A percentile compares a stretch with the other conserved stretches of the same genome.
Conservation (phyloP, 495 filamentous ascomycete genomes). For the Aspergillus affinis region DNA sequence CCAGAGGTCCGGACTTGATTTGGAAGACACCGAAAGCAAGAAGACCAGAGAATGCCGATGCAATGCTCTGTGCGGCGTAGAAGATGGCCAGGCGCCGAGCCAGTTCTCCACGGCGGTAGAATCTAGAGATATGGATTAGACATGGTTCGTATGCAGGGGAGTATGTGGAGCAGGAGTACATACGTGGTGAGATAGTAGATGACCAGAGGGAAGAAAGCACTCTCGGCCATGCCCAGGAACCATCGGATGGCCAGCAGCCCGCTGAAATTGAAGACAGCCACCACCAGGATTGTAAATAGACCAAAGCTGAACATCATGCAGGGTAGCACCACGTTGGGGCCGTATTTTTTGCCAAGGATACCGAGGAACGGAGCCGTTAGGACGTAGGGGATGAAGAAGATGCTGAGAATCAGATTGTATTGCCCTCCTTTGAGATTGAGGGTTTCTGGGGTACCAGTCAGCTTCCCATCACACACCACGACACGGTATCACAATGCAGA, state of each 20-base stretch:
- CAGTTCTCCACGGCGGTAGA: conserved; percentile 73
- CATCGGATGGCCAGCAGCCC: conserved; percentile 56
- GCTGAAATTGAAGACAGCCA: conserved; percentile 56
- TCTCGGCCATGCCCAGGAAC: conserved; percentile 66
- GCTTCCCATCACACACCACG: not conserved
- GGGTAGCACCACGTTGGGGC: conserved; percentile 59
- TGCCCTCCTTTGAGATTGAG: conserved; percentile 54
- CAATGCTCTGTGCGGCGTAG: conserved; percentile 71
- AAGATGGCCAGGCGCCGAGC: conserved; percentile 73
- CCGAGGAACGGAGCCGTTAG: conserved; percentile 60
- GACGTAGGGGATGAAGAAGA: conserved; percentile 75
- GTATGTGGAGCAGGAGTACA: not conserved
- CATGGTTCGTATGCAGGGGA: not conserved
- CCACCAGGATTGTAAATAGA: conserved; percentile 53
- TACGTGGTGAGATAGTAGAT: conserved; percentile 53
- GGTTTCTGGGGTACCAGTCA: conserved; percentile 20
- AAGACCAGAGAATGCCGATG: conserved; percentile 67
- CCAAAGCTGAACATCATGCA: conserved; percentile 66
- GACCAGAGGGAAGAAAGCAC: conserved; percentile 68
- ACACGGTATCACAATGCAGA: not conserved
- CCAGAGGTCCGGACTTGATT: conserved; percentile 54
- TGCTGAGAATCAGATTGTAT: conserved; percentile 66
- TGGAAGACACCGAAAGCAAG: conserved; percentile 74
- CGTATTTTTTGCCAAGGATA: conserved; percentile 66
- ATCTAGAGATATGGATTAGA: conserved; percentile 23